Conservation (phyloP, 495 filamentous ascomycete genomes). For the Penicillium cinerascens region DNA sequence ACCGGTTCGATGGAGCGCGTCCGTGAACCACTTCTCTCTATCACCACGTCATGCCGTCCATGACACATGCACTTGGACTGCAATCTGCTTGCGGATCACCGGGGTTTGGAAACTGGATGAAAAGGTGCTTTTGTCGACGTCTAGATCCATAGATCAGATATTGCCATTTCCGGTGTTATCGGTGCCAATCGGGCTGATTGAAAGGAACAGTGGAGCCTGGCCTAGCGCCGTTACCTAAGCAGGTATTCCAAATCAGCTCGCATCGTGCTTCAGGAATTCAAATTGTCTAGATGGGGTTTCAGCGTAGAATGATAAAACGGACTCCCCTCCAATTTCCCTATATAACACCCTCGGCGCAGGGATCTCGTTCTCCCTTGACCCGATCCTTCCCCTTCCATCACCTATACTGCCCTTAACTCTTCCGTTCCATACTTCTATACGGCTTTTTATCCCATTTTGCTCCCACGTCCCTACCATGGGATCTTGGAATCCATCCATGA, state of each 20-base stretch:
- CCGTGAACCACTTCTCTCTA: slow-evolving; percentile 5
- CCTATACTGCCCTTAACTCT: too few relatives aligned
- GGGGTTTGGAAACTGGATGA: neutral
- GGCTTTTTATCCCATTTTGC: neutral
- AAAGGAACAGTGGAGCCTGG: neutral
- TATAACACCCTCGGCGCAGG: neutral
- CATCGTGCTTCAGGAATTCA: slow-evolving; percentile 18
- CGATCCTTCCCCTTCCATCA: neutral
- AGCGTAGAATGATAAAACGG: neutral
- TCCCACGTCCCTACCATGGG: slow-evolving; percentile 21
- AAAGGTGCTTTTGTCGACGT: neutral
- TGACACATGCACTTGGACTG: slow-evolving; percentile 12
- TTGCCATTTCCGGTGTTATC: neutral
- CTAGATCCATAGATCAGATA: neutral
- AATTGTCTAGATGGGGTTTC: neutral
- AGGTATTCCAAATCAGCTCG: slow-evolving; percentile 10
- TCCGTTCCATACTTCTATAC: too few relatives aligned
- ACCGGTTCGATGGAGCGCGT: slow-evolving; percentile 13
- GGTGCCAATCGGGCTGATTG: neutral
- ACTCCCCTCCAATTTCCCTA: neutral
- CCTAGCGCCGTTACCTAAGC: slow-evolving; percentile 8
- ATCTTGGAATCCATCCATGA: slow-evolving; percentile 30
- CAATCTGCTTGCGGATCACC: neutral
- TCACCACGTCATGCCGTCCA: slow-evolving; percentile 4
- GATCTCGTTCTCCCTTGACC: neutral